Evolutionary conservation across 345 rosid species (phyloP).

Genomic region (Eucalyptus shirleyi): DNA sequence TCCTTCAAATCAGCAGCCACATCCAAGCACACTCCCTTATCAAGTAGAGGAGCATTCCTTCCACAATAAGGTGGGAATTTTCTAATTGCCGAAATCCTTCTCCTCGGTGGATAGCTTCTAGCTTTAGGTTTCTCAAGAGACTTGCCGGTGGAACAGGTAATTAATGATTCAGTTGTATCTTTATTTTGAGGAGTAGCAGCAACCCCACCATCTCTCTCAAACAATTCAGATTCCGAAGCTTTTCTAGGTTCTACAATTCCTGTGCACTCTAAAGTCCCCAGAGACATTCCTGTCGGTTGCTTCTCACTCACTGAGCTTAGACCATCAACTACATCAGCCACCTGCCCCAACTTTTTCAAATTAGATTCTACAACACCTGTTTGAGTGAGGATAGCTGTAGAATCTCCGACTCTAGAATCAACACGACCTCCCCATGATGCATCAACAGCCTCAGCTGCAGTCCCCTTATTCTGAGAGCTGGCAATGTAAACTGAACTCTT

Average conservation of each 20-base stretch:
- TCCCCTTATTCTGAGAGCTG: background rate
- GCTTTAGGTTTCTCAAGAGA: background rate
- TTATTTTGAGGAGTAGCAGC: background rate
- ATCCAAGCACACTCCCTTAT: background rate
- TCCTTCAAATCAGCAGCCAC: background rate
- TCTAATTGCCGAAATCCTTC: conserved; percentile 33
- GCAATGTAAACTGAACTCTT: background rate
- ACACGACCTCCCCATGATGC: background rate
- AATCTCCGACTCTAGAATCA: background rate
- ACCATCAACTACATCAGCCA: background rate
- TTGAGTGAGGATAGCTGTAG: background rate
- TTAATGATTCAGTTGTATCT: background rate
- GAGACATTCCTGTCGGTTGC: background rate
- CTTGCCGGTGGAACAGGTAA: background rate
- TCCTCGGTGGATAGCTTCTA: conserved; percentile 27
- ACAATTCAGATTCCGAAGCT: background rate
- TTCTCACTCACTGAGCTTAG: background rate
- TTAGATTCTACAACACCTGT: background rate
- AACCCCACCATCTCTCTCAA: background rate
- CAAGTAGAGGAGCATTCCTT: conserved; percentile 12
- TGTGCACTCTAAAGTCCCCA: background rate
- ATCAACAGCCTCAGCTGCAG: background rate
- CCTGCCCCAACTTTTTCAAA: background rate
- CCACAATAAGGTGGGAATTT: conserved; percentile 46
- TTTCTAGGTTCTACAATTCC: background rate